Evolutionary conservation across 805 yeast species (phyloP).

Genomic region (Candida jianshihensis): DNA sequence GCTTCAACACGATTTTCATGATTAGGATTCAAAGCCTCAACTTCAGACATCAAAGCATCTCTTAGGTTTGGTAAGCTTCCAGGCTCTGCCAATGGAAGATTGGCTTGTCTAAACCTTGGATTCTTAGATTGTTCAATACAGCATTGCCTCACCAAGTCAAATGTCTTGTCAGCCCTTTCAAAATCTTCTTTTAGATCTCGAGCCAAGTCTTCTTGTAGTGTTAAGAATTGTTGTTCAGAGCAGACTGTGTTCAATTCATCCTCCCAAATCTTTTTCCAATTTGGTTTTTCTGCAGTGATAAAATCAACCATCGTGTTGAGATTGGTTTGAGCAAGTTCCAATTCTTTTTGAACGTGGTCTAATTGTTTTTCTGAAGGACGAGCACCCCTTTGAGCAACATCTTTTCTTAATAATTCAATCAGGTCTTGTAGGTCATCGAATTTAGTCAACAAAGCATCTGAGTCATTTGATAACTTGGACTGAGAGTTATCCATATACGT

Average conservation of each 20-base stretch:
- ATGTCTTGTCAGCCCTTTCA: constrained; percentile 73
- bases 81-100: constrained; percentile 50
- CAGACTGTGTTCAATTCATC: constrained; percentile 81
- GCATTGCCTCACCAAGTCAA: constrained; percentile 72
- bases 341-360: constrained; percentile 55
- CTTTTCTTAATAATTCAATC: constrained; percentile 82
- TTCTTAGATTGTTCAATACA: constrained; percentile 69
- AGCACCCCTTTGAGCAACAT: constrained; percentile 87
- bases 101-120: constrained; percentile 32
- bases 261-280: constrained; percentile 92
- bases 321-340: constrained; percentile 46
- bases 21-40: constrained; percentile 71
- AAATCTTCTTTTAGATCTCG: constrained; percentile 77
- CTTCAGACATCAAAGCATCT: constrained; percentile 78
- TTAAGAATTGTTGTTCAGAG: constrained; percentile 89
- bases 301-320: constrained; percentile 51
- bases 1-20: constrained; percentile 86
- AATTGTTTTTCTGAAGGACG: constrained; percentile 73
- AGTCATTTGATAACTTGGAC: constrained; percentile 61
- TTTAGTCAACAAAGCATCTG: constrained; percentile 64
- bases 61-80: constrained; percentile 54
- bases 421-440: constrained; percentile 91
- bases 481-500: constrained; percentile 75
- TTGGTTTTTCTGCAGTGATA: constrained; percentile 64
- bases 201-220: constrained; percentile 81